Base-by-base conservation (phyloP, 2,329 filamentous ascomycete genomes). In the Beauveria brongniartii region DNA sequence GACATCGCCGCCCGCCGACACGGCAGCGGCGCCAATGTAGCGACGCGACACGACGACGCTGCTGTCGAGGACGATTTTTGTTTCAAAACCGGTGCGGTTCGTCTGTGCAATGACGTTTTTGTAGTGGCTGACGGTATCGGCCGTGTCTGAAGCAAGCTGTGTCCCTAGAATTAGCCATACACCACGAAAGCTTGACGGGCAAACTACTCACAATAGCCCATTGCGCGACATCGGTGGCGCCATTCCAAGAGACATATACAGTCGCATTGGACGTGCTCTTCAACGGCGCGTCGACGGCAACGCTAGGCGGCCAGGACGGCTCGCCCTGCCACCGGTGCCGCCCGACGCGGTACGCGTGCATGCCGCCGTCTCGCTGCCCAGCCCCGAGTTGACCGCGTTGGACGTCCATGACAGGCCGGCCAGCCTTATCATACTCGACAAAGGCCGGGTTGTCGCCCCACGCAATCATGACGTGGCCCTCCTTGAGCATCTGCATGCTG, bases 231-330 rank as follows among this genome's bases (percentile, higher is more conserved):
- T 70, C 69, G 1, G 69, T 71, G 9, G 69, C 69, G 18, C 69
- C 69, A 63, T 71, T 71, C 69, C 69, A 71, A 24, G 69, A 70
- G 20, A 71, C 61, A 51, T 65, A 70, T 10, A 70, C 62, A 3
- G 65, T 68, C 5, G 67, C 67, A 48, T 69, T 64, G 58, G 63
- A 47, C 5, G 67, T 67, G 37, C 64, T 69, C 26, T 64, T 55
- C 28, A 64, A 51, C 14, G 68, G 67, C 1, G 65, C 63, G 30
- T 70, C 65, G n/a, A 69, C 61, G 22, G 67, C 70, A 14, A 66
- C 65, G 50, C 64, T 70, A 6, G 70, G 70, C 2, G 66, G 64
- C 70, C 70, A 72, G 8, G 59, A 58, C 18, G 70, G 70, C 20
- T 65, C 62, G 14, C 69, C 70, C 9, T 61, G 61, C 70, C 70